Evolutionary conservation across 257 asterid species (phyloP).

Genomic region (Solanum clarkiae): DNA sequence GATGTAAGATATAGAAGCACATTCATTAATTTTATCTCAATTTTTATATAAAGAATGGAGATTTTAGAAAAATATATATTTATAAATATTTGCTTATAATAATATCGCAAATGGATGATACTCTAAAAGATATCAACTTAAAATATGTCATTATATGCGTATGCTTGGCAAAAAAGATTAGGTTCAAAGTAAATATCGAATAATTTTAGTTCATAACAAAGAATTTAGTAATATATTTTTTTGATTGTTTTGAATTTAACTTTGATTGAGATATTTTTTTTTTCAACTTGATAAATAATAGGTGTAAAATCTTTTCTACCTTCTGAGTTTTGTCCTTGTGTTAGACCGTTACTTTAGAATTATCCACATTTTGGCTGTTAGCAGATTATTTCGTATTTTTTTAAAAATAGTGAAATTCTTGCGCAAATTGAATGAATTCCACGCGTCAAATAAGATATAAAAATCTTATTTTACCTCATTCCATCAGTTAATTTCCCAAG

Average conservation of each 20-base stretch:
- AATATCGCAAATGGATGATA: neutral
- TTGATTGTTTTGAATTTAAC: neutral
- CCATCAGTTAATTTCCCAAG: too few relatives aligned
- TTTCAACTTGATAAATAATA: neutral
- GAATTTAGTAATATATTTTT: fast-evolving
- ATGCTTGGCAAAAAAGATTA: neutral
- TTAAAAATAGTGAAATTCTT: neutral
- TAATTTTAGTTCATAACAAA: neutral
- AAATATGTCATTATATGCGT: neutral
- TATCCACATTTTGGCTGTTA: neutral
- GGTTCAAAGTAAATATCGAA: neutral
- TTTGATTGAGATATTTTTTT: neutral
- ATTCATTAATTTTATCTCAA: neutral
- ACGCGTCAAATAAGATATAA: neutral
- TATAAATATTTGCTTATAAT: neutral
- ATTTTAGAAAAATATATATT: neutral
- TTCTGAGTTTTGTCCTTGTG: neutral
- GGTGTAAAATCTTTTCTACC: neutral
- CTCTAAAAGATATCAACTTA: neutral
- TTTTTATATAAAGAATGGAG: too few relatives aligned
- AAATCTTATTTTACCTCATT: neutral
- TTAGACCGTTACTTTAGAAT: neutral
- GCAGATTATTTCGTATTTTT: neutral
- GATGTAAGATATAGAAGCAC: neutral
- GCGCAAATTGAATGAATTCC: neutral